Conservation (phyloP, 2,329 filamentous ascomycete genomes). For the Boeremia exigua region DNA sequence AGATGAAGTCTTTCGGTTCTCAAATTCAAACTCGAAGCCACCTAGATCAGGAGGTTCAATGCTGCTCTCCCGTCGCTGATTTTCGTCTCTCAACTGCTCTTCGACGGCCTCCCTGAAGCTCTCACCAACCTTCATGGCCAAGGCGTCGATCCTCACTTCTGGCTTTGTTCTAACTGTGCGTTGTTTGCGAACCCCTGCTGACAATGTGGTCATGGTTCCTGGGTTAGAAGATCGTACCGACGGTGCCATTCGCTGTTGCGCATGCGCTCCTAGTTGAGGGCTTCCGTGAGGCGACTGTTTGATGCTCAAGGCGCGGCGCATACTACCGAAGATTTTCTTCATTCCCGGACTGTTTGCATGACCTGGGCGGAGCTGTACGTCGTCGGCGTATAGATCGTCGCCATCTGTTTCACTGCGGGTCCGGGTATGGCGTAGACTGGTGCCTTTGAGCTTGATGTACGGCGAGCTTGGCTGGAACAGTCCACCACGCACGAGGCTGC, state of each 20-base stretch:
- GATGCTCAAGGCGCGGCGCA: constrained; percentile 80
- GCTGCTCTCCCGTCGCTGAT: constrained; percentile 28
- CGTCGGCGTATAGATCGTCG: constrained; percentile 31
- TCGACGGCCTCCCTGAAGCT: constrained; percentile 79
- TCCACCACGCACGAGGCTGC: constrained; percentile 86
- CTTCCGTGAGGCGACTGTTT: constrained; percentile 45
- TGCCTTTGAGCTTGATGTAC: constrained; percentile 67
- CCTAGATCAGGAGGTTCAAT: constrained; percentile 31
- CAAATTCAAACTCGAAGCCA: constrained; percentile 47
- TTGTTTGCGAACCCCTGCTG: constrained; percentile 43
- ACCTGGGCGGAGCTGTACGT: constrained; percentile 30
- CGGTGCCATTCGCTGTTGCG: constrained; percentile 31
- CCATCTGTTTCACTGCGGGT: constrained; percentile 42
- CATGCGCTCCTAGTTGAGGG: constrained; percentile 28
- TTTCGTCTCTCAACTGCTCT: constrained; percentile 59
- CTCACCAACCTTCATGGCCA: constrained; percentile 79
- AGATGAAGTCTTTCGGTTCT: constrained; percentile 26
- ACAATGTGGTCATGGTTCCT: constrained; percentile 27
- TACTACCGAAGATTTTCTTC: constrained; percentile 84
- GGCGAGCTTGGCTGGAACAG: constrained; percentile 82
- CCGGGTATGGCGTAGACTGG: constrained; percentile 35
- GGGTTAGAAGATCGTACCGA: constrained; percentile 40
- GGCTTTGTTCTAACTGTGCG: constrained; percentile 35
- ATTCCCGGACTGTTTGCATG: constrained; percentile 66
- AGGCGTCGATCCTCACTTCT: constrained; percentile 75